Conservation (phyloP, 352 stramenopile species). For the Phytophthora quininea region DNA sequence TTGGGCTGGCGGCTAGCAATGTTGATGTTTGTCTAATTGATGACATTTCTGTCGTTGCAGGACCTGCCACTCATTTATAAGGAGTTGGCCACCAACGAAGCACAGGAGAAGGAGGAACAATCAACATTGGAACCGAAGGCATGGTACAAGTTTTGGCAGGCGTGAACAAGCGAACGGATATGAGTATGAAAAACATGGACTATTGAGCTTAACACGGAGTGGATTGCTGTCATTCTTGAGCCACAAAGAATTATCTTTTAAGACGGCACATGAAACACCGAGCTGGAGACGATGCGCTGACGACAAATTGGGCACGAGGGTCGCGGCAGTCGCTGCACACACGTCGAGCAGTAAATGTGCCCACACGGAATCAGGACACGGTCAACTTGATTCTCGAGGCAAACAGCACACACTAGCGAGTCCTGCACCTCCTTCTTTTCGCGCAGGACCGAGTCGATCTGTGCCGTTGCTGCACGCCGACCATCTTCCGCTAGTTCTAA, state of each 20-base stretch:
- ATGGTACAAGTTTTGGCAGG: too few species aligned
- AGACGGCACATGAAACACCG: constrained; percentile 71
- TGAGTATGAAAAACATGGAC: too few species aligned
- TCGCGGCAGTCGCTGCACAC: constrained; percentile 62
- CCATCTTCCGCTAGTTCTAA: constrained; percentile 71
- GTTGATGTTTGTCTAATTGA: too few species aligned
- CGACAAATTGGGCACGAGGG: constrained; percentile 77
- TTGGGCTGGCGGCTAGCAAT: too few species aligned
- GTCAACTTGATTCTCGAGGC: constrained; percentile 82
- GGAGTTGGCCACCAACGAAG: too few species aligned
- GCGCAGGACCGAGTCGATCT: constrained; percentile 72
- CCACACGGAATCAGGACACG: constrained; percentile 83
- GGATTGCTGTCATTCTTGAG: too few species aligned
- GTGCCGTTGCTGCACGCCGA: constrained; percentile 53
- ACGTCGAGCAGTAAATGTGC: constrained; percentile 83
- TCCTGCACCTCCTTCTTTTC: constrained; percentile 81
- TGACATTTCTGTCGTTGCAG: too few species aligned
- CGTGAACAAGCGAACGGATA: too few species aligned
- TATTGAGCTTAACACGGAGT: too few species aligned
- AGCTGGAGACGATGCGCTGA: constrained; percentile 61
- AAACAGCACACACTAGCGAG: constrained; percentile 79
- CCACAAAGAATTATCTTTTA: constrained; percentile 19
- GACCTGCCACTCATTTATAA: too few species aligned
- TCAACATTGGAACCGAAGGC: too few species aligned
- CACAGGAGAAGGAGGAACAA: too few species aligned